These are phyloP conservation scores for Aspergillus candidus DNA, from an alignment of 2,329 filamentous ascomycete genomes.

Conservation along the genomic window DNA sequence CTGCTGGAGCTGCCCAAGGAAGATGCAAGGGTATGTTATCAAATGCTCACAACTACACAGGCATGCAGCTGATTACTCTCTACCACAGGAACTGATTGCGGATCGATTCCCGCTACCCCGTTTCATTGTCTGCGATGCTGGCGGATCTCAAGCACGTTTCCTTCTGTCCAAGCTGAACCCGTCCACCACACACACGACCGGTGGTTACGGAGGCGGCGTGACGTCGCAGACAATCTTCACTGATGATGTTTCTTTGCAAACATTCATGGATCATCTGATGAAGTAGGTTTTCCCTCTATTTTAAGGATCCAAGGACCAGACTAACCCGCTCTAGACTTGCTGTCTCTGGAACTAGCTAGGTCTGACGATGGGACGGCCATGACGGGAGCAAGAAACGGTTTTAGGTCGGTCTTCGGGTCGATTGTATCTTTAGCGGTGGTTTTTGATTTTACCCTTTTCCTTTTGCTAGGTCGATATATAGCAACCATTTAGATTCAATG, in stretches of 20 bases:
- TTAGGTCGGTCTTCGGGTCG: constrained; percentile 26
- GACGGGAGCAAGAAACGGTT: constrained; percentile 28
- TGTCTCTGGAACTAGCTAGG: constrained; percentile 46
- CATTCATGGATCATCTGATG: constrained; percentile 99
- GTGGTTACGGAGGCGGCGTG: constrained; percentile 82
- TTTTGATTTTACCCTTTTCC: constrained; percentile 17
- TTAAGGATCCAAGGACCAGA: neutral
- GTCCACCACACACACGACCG: constrained; percentile 90
- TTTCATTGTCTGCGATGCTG: constrained; percentile 98
- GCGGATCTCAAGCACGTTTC: constrained; percentile 95
- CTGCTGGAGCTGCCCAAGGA: constrained; percentile 92
- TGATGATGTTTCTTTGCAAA: constrained; percentile 94
- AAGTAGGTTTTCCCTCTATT: constrained; percentile 58
- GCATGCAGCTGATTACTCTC: constrained; percentile 4
- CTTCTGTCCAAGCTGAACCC: constrained; percentile 94
- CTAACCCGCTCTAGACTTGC: constrained; percentile 40
- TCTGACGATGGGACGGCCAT: constrained; percentile 27
- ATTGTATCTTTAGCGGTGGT: constrained; percentile 40
- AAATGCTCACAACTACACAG: neutral
- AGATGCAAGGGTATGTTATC: constrained; percentile 71
- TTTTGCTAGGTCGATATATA: constrained; percentile 23
- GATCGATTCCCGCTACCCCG: constrained; percentile 97
- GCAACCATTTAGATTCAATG: constrained; percentile 26
- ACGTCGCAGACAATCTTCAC: constrained; percentile 98
- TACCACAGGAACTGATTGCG: constrained; percentile 78